Evolutionary conservation across 176 grass and related monocot species (phyloP).

Genomic region (sorghum (Sorghum bicolor)): DNA sequence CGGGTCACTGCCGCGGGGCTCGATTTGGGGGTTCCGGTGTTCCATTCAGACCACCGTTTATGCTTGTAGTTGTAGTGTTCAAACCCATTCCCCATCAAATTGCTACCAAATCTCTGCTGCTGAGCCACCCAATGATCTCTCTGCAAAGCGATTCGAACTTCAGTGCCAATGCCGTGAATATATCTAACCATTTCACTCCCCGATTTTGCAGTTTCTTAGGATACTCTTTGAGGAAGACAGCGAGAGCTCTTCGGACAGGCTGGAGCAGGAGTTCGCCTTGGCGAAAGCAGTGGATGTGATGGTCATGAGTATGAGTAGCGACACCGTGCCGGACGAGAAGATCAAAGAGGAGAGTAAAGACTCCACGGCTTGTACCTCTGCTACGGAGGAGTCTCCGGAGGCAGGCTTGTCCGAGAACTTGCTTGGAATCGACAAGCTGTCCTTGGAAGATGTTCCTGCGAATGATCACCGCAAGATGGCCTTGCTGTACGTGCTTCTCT

Average conservation of each 20-base stretch:
- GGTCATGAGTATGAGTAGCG: slow-evolving; percentile 62
- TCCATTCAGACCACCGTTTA: no score
- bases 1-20: no score
- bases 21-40: no score
- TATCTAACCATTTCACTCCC: background rate
- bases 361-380: background rate
- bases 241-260: slow-evolving; percentile 51
- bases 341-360: slow-evolving; percentile 2
- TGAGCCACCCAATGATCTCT: background rate
- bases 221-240: slow-evolving; percentile 66
- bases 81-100: background rate
- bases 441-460: slow-evolving; percentile 43
- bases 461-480: slow-evolving; percentile 60
- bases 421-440: slow-evolving; percentile 37
- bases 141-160: background rate
- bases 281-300: slow-evolving; percentile 70
- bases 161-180: background rate
- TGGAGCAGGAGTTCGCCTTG: slow-evolving; percentile 65
- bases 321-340: background rate
- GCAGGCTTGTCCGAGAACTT: slow-evolving; percentile 21
- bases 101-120: background rate
- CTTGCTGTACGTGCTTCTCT: slow-evolving; percentile 69
- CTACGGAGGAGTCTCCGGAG: slow-evolving; percentile 3
- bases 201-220: slow-evolving; percentile 60
- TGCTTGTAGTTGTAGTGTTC: background rate